A percentile compares a stretch with the other conserved stretches of the same genome.
These are phyloP conservation scores for Jatropha curcas DNA, from an alignment of 345 rosid genomes.

Conservation along the genomic window DNA sequence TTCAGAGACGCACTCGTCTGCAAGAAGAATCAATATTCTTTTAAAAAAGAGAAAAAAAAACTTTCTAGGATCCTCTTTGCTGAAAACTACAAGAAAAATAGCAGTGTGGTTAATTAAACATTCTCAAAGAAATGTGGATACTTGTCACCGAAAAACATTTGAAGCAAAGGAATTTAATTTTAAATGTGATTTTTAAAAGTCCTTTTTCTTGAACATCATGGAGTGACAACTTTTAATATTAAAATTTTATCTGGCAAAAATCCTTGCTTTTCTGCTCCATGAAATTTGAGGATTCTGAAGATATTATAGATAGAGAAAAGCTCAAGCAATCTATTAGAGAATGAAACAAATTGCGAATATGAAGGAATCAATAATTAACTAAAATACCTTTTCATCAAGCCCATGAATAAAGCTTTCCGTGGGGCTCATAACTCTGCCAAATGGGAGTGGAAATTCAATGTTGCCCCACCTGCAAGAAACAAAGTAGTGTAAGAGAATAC, in stretches of 20 bases:
- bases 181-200: background rate
- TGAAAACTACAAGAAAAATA: slow-evolving; percentile 7
- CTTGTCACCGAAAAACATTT: background rate
- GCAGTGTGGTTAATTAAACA: background rate
- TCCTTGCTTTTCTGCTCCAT: background rate
- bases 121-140: background rate
- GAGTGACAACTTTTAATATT: background rate
- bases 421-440: slow-evolving; percentile 92
- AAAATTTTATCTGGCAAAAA: background rate
- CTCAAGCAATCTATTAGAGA: background rate
- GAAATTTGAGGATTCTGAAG: background rate
- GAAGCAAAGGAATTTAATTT: background rate
- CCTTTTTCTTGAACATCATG: background rate
- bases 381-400: slow-evolving; percentile 87
- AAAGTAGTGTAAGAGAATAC: slow-evolving; percentile 25
- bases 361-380: slow-evolving; percentile 4
- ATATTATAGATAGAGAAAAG: background rate
- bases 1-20: slow-evolving; percentile 98
- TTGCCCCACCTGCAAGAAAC: slow-evolving; percentile 71
- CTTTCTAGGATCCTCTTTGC: background rate
- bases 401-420: slow-evolving; percentile 88
- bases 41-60: background rate
- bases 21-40: slow-evolving; percentile 20
- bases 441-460: slow-evolving; percentile 91
- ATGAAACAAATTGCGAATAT: slow-evolving; percentile 4